A percentile compares a stretch with the other conserved stretches of the same genome.
phyloP scores from a whole-genome alignment of 768 basidiomycete genomes.

The Leccinum rimulosum region DNA sequence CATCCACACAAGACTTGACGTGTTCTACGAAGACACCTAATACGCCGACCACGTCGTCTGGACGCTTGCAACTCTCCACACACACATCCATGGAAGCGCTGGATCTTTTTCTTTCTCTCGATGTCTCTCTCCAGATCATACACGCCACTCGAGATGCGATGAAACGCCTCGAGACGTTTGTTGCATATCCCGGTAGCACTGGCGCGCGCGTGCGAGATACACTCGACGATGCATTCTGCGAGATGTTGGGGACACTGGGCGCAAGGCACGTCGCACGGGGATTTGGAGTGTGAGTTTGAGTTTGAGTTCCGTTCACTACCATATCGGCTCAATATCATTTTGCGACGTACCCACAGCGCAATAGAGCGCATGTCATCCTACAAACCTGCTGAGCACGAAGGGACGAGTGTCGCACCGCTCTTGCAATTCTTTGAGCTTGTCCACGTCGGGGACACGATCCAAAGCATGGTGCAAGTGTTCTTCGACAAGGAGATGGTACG shows the following conservation, averaged over 20 bases:
- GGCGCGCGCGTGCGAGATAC: conserved; percentile 88
- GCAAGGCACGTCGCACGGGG: conserved; percentile 80
- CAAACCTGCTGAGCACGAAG: conserved; percentile 82
- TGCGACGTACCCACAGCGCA: conserved; percentile 49
- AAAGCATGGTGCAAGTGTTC: conserved; percentile 96
- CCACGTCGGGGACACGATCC: conserved; percentile 95
- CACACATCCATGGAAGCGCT: conserved; percentile 39
- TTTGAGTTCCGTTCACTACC: not conserved
- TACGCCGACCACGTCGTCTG: not conserved
- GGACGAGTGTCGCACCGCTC: conserved; percentile 84
- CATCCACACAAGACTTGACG: not conserved
- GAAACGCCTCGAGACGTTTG: conserved; percentile 90
- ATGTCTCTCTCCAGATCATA: conserved; percentile 87
- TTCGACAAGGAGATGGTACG: conserved; percentile 93
- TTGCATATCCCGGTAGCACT: conserved; percentile 81
- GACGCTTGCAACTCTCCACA: conserved; percentile 20
- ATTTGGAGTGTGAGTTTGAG: conserved; percentile 61
- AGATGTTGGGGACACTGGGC: conserved; percentile 74
- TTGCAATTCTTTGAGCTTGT: conserved; percentile 97
- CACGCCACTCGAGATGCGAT: conserved; percentile 89
- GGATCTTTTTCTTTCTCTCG: conserved; percentile 88
- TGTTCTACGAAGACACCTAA: not conserved
- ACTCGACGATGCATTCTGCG: conserved; percentile 89
- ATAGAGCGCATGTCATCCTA: conserved; percentile 88
- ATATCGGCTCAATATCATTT: not conserved